Conservation (phyloP, 2,329 filamentous ascomycete species). For the Claviceps arundinis region DNA sequence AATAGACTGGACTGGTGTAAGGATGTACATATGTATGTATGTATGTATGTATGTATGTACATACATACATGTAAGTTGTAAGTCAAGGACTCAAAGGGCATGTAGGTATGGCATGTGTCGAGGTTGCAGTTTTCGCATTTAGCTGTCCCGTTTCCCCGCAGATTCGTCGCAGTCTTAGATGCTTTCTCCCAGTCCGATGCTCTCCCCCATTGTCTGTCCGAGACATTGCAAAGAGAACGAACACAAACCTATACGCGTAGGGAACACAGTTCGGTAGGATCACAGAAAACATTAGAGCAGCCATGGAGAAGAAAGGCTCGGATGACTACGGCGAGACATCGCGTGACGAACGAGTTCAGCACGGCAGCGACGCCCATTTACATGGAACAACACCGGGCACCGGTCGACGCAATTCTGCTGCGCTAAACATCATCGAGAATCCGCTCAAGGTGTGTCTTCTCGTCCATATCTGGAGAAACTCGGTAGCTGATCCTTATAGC, state of each 20-base stretch:
- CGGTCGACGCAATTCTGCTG: slow-evolving; percentile 13
- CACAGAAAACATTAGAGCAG: neutral
- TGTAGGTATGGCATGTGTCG: neutral
- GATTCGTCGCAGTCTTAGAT: neutral
- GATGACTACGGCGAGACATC: slow-evolving; percentile 3
- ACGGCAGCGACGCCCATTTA: neutral
- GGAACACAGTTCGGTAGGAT: neutral
- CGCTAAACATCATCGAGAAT: slow-evolving; percentile 20
- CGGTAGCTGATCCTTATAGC: slow-evolving; percentile 3
- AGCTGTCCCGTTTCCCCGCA: neutral
- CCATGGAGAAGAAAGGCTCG: slow-evolving; percentile 8
- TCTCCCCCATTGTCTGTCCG: neutral
- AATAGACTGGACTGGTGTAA: neutral
- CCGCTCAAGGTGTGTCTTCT: slow-evolving; percentile 15
- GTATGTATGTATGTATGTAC: neutral
- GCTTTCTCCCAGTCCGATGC: neutral
- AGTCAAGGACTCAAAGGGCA: too few species aligned
- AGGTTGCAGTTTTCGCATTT: neutral
- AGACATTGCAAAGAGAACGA: neutral
- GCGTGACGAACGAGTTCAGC: slow-evolving; percentile 5
- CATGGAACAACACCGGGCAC: neutral
- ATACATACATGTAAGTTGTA: too few species aligned
- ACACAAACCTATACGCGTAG: neutral
- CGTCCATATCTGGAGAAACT: too few species aligned
- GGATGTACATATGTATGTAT: neutral